phyloP scores from a whole-genome alignment of 1,139 yeast species.

The Candida buenavistaensis region DNA sequence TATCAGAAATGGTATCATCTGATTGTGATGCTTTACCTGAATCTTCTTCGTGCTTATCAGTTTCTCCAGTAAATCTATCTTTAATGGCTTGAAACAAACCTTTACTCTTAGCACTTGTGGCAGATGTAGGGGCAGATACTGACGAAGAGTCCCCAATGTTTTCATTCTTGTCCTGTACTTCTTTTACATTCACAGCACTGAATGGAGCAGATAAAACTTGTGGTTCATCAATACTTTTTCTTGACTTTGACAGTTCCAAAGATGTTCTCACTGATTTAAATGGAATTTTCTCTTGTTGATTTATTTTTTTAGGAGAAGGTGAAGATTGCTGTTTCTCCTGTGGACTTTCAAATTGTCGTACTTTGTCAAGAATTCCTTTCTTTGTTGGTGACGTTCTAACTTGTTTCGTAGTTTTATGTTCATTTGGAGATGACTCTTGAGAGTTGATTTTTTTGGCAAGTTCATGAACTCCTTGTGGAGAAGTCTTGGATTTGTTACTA shows the following conservation, averaged over 20 bases:
- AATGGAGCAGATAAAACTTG: constrained; percentile 20
- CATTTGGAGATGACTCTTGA: constrained; percentile 7
- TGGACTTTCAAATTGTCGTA: constrained; percentile 40
- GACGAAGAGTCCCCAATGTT: too few relatives aligned
- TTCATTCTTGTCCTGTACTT: too few relatives aligned
- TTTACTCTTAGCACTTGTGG: constrained; percentile 19
- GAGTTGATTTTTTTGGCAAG: constrained; percentile 2
- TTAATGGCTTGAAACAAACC: constrained; percentile 39
- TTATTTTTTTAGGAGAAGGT: constrained; percentile 8
- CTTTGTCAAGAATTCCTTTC: constrained; percentile 33
- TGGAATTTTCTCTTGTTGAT: constrained; percentile 4
- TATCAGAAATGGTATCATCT: constrained; percentile 17
- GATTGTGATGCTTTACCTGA: constrained; percentile 3
- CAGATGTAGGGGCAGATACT: constrained; percentile 6
- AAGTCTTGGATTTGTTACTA: constrained; percentile 17
- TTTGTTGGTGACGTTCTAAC: constrained; percentile 8
- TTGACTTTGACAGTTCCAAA: constrained; percentile 5
- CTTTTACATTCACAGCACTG: constrained; percentile 7
- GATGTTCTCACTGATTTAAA: constrained; percentile 11
- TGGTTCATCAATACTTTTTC: constrained; percentile 6
- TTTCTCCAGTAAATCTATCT: constrained; percentile 25
- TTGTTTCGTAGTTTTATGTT: constrained; percentile 3
- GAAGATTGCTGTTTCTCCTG: constrained; percentile 8
- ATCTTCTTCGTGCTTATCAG: constrained; percentile 6
- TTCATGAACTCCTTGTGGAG: constrained; percentile 4